Conservation (phyloP, 2,329 filamentous ascomycete species). For the Fusarium papillatum region DNA sequence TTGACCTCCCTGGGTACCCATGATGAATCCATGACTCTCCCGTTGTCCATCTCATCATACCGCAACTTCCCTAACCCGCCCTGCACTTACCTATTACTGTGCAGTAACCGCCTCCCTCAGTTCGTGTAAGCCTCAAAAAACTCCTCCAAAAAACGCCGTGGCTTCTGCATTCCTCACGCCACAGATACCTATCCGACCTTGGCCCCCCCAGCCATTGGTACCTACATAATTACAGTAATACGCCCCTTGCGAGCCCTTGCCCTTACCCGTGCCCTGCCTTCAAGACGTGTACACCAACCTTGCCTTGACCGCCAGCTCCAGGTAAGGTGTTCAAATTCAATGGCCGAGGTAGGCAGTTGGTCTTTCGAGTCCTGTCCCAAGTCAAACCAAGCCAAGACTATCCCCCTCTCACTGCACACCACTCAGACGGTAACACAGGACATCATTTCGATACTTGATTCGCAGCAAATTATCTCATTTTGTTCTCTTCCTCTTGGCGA, state of each 20-base stretch:
- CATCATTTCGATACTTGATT: conserved; percentile 4
- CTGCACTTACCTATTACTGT: not conserved
- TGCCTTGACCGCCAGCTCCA: not conserved
- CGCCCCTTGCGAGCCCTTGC: not conserved
- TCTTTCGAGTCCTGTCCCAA: not conserved
- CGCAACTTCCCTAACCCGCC: conserved; percentile 6
- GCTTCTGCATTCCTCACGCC: conserved; percentile 25
- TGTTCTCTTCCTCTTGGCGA: conserved; percentile 20
- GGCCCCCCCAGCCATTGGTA: not conserved
- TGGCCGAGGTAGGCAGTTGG: not conserved
- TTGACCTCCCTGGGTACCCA: not conserved
- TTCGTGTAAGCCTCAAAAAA: not conserved
- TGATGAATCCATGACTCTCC: not conserved
- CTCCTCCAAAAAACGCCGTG: not conserved
- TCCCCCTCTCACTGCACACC: not conserved
- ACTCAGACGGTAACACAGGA: not conserved
- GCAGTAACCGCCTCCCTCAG: not conserved
- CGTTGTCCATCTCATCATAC: not conserved
- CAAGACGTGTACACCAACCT: not conserved
- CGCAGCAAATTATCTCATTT: conserved; percentile 23
- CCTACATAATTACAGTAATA: not conserved
- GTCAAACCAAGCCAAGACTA: not conserved
- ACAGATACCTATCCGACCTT: not conserved
- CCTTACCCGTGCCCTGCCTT: not conserved
- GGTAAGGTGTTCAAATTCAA: not conserved